Evolutionary conservation across 352 stramenopile genomes (phyloP).

Genomic region (Phytophthora foliorum): DNA sequence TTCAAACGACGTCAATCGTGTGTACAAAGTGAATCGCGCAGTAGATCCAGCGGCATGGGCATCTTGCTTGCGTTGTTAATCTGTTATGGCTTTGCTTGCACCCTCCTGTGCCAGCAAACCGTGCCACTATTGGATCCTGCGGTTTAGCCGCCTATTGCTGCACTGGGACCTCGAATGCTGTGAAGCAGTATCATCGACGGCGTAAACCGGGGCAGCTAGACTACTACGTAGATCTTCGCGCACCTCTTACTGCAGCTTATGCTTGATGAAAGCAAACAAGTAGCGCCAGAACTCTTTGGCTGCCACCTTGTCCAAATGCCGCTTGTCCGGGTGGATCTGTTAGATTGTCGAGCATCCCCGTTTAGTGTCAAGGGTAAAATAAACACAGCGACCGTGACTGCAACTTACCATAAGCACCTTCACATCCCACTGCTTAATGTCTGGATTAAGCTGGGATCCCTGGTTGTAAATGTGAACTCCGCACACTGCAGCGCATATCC

Average conservation of each 20-base stretch:
- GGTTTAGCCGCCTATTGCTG: constrained; percentile 9
- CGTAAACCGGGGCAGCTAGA: too few species aligned
- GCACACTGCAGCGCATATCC: constrained; percentile 53
- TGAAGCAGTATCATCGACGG: background rate
- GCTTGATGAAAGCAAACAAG: constrained; percentile 88
- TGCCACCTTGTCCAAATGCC: constrained; percentile 92
- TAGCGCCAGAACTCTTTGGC: constrained; percentile 93
- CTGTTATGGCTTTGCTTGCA: constrained; percentile 7
- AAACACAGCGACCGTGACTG: background rate
- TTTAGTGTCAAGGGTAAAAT: constrained; percentile 1
- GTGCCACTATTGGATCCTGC: background rate
- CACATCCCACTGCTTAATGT: constrained; percentile 93
- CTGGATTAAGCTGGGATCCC: constrained; percentile 76
- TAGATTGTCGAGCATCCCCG: background rate
- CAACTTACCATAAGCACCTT: constrained; percentile 87
- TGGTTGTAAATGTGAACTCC: constrained; percentile 90
- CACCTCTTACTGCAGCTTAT: constrained; percentile 75
- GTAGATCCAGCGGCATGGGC: constrained; percentile 1
- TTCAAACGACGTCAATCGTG: too few species aligned
- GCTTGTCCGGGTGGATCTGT: constrained; percentile 91
- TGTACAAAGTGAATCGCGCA: background rate
- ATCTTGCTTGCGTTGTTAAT: constrained; percentile 11
- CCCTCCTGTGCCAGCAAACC: background rate
- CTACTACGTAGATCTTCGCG: background rate
- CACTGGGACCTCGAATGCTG: background rate